A percentile compares a stretch with the other conserved stretches of the same genome.
Conservation (phyloP, 768 basidiomycete species). For the Auricularia sp. region DNA sequence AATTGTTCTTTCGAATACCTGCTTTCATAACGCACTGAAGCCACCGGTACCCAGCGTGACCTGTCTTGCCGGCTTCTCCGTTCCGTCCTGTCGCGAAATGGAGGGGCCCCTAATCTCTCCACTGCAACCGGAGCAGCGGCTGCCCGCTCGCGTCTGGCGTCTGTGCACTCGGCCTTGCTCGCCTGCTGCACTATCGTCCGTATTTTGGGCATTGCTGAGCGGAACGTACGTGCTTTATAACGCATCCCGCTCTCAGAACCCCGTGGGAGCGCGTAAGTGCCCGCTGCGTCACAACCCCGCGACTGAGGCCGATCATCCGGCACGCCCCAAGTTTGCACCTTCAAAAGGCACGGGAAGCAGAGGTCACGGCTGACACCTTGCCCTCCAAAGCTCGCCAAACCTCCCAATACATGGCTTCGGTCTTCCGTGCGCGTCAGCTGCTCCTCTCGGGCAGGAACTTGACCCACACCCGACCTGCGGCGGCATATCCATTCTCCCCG, state of each 20-base stretch:
- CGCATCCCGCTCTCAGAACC: not conserved
- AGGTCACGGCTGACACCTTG: not conserved
- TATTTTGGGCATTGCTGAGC: not conserved
- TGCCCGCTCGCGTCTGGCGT: not conserved
- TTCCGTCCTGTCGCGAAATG: not conserved
- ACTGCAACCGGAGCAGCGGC: not conserved
- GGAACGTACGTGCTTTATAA: not conserved
- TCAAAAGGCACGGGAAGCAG: not conserved
- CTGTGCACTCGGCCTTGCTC: not conserved
- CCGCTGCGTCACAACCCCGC: not conserved
- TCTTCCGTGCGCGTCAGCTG: constrained; percentile 1
- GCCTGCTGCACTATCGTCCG: not conserved
- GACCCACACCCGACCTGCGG: not conserved
- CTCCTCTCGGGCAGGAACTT: not conserved
- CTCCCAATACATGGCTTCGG: not conserved
- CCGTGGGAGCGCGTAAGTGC: not conserved
- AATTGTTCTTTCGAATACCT: no score
- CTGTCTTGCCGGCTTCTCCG: not conserved
- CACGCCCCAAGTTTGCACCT: not conserved
- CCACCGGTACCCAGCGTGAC: not conserved
- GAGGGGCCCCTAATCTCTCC: not conserved
- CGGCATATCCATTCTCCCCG: not conserved
- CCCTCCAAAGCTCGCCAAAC: not conserved
- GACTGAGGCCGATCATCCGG: not conserved
- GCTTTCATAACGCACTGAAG: not conserved